A percentile compares a stretch with the other conserved stretches of the same genome.
Conservation (phyloP, 192 early-diverging fungal species). For the Backusella tarrabulga region DNA sequence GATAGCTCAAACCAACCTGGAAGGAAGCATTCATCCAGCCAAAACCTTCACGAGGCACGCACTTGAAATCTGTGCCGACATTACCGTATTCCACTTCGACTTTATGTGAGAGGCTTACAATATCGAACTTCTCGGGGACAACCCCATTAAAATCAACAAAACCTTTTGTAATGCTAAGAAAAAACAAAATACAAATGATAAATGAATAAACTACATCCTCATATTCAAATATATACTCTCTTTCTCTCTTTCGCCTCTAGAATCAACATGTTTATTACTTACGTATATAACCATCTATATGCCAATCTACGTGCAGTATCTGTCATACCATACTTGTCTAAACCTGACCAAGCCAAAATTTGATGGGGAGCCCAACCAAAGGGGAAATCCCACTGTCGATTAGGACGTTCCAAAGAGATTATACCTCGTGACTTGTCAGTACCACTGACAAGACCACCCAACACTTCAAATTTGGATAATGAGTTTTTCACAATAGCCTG, state of each 20-base stretch:
- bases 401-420: slow-evolving; percentile 81
- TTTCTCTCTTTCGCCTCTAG: neutral
- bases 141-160: slow-evolving; percentile 97
- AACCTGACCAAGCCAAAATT: slow-evolving; percentile 91
- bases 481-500: slow-evolving; percentile 58
- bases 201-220: neutral
- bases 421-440: slow-evolving; percentile 85
- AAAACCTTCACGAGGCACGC: slow-evolving; percentile 92
- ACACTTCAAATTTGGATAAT: slow-evolving; percentile 80
- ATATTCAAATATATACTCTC: neutral
- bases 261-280: slow-evolving; percentile 21
- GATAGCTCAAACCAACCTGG: slow-evolving; percentile 78
- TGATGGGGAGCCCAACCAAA: slow-evolving; percentile 99
- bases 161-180: slow-evolving; percentile 70
- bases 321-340: slow-evolving; percentile 76
- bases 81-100: slow-evolving; percentile 96
- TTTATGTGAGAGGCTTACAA: slow-evolving; percentile 86
- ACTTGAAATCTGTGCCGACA: slow-evolving; percentile 91
- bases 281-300: slow-evolving; percentile 94
- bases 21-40: slow-evolving; percentile 98
- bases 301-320: slow-evolving; percentile 72
- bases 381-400: slow-evolving; percentile 93
- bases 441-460: slow-evolving; percentile 88
- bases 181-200: neutral
- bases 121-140: slow-evolving; percentile 97